A percentile compares a stretch with the other conserved stretches of the same genome.
phyloP scores from a whole-genome alignment of 225 moss, liverwort and hornwort genomes.

The Rhytidiadelphus loreus region DNA sequence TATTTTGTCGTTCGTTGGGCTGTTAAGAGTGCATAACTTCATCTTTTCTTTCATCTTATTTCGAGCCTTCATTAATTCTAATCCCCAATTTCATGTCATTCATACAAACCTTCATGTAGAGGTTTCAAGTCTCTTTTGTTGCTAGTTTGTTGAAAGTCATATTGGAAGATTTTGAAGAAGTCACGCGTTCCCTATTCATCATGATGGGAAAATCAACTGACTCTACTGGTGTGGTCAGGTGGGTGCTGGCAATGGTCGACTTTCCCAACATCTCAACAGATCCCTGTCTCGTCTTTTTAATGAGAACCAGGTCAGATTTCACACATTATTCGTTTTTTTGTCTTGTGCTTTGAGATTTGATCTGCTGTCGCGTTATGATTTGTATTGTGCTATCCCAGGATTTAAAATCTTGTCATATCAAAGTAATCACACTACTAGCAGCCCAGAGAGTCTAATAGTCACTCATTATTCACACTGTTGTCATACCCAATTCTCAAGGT shows the following conservation, averaged over 20 bases:
- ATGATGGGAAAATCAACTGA: background rate
- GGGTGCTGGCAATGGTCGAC: slow-evolving; percentile 69
- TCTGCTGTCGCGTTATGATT: background rate
- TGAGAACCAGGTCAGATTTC: slow-evolving; percentile 29
- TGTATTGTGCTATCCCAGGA: background rate
- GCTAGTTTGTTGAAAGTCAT: background rate
- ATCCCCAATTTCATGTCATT: background rate
- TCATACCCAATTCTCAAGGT: background rate
- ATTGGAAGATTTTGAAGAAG: background rate
- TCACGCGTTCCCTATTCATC: background rate
- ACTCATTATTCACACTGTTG: background rate
- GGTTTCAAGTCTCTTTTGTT: background rate
- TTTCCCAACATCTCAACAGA: slow-evolving; percentile 37
- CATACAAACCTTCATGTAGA: background rate
- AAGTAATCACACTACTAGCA: background rate
- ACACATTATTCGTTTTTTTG: background rate
- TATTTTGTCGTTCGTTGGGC: background rate
- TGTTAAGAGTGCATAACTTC: background rate
- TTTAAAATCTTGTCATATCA: background rate
- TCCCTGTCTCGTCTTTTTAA: slow-evolving; percentile 16
- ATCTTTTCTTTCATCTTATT: background rate
- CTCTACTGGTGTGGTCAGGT: slow-evolving; percentile 30
- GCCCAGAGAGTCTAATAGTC: background rate
- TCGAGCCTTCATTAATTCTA: background rate
- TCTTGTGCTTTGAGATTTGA: background rate